phyloP scores from a whole-genome alignment of 176 grass and related monocot genomes.

The Rhynchospora pubera region DNA sequence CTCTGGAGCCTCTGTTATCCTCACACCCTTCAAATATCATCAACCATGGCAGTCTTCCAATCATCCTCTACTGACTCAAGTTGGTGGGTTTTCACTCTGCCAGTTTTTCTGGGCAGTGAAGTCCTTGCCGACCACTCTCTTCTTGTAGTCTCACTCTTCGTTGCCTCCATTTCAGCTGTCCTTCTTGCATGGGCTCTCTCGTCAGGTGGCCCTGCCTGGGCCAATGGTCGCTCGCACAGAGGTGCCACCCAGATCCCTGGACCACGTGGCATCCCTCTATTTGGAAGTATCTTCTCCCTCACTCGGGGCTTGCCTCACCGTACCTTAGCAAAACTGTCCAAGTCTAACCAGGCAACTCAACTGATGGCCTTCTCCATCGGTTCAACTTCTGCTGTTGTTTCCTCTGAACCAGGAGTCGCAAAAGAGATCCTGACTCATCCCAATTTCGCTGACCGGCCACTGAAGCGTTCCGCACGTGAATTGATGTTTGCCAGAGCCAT shows the following conservation, averaged over 20 bases:
- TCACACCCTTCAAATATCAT: too few relatives aligned
- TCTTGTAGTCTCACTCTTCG: constrained; percentile 17
- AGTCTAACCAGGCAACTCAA: neutral
- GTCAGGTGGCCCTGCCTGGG: constrained; percentile 37
- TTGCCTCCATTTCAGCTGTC: constrained; percentile 16
- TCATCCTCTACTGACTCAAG: constrained; percentile 26
- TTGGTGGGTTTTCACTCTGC: constrained; percentile 47
- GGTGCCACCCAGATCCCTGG: constrained; percentile 22
- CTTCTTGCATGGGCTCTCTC: constrained; percentile 42
- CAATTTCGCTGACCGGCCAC: constrained; percentile 27
- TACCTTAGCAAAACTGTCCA: constrained; percentile 23
- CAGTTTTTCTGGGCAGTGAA: constrained; percentile 35
- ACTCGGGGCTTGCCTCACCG: constrained; percentile 38
- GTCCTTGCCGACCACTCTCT: constrained; percentile 26
- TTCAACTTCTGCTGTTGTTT: constrained; percentile 28
- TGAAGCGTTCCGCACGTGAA: constrained; percentile 49
- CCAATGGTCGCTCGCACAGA: constrained; percentile 20
- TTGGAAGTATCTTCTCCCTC: constrained; percentile 50
- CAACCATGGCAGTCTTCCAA: neutral
- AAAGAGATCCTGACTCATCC: too few relatives aligned
- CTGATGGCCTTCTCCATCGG: constrained; percentile 63
- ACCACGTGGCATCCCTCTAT: constrained; percentile 38
- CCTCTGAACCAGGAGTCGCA: neutral
- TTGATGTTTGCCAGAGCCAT: constrained; percentile 58
- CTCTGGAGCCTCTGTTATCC: too few relatives aligned